A percentile compares a stretch with the other conserved stretches of the same genome.
Conservation (phyloP, 768 basidiomycete genomes). For the Peribolospora kevripleyi region DNA sequence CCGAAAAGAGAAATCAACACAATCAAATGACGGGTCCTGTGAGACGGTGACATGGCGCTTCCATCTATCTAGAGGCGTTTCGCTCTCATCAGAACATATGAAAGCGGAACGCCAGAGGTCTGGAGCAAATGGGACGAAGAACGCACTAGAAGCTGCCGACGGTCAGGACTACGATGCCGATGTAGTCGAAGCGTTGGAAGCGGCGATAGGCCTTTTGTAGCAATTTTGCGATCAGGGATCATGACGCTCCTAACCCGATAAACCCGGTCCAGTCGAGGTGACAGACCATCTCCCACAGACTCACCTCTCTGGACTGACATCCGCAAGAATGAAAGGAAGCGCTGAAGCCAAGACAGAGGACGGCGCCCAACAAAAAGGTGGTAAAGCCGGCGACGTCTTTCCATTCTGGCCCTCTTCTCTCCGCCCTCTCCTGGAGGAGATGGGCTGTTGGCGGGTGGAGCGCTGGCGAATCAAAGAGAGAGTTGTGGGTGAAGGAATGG, state of each 20-base stretch:
- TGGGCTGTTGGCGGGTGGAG: background rate
- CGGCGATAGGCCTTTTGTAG: background rate
- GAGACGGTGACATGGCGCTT: background rate
- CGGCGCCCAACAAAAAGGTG: constrained; percentile 4
- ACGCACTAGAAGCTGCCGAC: too few species aligned
- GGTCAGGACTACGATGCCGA: background rate
- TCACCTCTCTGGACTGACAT: background rate
- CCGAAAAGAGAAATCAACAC: background rate
- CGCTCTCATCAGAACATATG: too few species aligned
- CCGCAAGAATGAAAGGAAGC: constrained; percentile 2
- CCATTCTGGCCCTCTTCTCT: too few species aligned
- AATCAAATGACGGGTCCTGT: background rate
- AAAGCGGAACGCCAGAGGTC: too few species aligned
- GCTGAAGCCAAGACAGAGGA: constrained; percentile 3
- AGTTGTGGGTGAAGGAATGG: background rate
- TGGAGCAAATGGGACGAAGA: too few species aligned
- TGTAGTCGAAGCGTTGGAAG: background rate
- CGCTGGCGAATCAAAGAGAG: background rate
- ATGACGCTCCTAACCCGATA: too few species aligned
- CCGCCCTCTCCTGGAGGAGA: too few species aligned
- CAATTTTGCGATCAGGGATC: too few species aligned
- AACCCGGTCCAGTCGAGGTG: background rate
- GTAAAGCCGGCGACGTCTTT: background rate
- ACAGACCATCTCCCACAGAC: background rate
- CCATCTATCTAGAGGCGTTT: background rate